phyloP scores from a whole-genome alignment of 2,329 filamentous ascomycete species.

The Rutstroemia sydowiana region DNA sequence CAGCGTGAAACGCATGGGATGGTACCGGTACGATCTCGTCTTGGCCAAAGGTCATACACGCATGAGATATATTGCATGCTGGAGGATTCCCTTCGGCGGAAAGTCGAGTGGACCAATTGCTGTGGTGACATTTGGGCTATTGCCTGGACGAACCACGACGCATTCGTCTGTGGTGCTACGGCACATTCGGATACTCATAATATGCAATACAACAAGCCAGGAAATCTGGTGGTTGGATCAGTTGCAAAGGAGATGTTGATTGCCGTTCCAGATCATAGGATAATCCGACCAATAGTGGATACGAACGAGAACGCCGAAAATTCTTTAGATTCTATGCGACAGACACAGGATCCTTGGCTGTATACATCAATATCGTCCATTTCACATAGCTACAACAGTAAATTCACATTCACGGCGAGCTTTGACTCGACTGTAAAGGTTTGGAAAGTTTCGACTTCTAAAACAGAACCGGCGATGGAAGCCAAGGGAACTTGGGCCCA shows the following conservation, averaged over 20 bases:
- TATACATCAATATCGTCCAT: constrained; percentile 58
- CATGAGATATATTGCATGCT: constrained; percentile 16
- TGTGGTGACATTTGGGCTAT: constrained; percentile 55
- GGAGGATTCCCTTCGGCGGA: constrained; percentile 46
- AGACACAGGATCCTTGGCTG: constrained; percentile 54
- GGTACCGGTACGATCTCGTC: constrained; percentile 11
- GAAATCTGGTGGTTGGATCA: constrained; percentile 53
- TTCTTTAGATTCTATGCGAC: constrained; percentile 47
- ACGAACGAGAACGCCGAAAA: constrained; percentile 42
- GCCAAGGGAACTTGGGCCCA: constrained; percentile 47
- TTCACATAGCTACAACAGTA: constrained; percentile 41
- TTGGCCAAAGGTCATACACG: constrained; percentile 19
- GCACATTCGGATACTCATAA: constrained; percentile 56
- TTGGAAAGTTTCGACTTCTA: constrained; percentile 39
- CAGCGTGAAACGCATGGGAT: constrained; percentile 24
- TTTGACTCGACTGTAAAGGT: constrained; percentile 56
- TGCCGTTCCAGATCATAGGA: constrained; percentile 50
- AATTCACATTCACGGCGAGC: constrained; percentile 49
- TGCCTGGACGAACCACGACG: constrained; percentile 46
- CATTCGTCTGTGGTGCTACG: constrained; percentile 54
- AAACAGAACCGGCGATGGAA: constrained; percentile 36
- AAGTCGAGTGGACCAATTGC: constrained; percentile 51
- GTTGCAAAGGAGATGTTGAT: constrained; percentile 37
- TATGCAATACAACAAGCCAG: constrained; percentile 59
- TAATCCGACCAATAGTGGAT: constrained; percentile 43